Base-by-base conservation (phyloP, 352 stramenopile genomes). In the Blastocystis sp. region DNA sequence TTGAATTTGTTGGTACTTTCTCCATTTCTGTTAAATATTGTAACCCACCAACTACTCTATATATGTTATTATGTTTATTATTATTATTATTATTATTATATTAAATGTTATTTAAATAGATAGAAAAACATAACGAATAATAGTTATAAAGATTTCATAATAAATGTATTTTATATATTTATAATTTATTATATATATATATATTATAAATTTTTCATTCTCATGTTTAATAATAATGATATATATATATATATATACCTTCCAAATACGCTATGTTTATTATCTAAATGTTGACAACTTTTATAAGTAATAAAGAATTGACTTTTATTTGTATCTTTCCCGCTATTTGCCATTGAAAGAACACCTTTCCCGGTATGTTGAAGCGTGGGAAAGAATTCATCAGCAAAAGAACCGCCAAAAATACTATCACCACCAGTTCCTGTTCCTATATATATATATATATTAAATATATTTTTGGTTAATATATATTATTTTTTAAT, bases 261-360 rank as follows among this genome's bases (percentile, higher is more conserved):
- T 1, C 76, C 91, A 80, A 98, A 96, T 0, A 96, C 80, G 4
- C 78, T 78, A 73, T 98, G 91, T 48, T 95, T 94, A 65, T 91
- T 91, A 76, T 96, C 84, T n/a, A 98, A 73, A 70, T 96, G 86
- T n/a, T 73, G 55, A 49, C 78, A 90, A 5, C 75, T 74, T 66
- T 91, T 85, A 67, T 93, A 95, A 1, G 88, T 96, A 58, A 98
- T 88, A 70, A 95, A 98, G 71, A 96, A 98, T 77, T 98, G 91
- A n/a, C 81, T 86, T 24, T 78, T 80, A 70, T 95, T 95, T 1
- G 83, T 94, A 19, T 83, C 75, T n/a, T 80, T 76, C 5, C 88
- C 90, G 6, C 81, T 78, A 66, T 96, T 98, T 0, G 90, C 90
- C 87, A 95, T 96, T 42, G 76, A 88, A 23, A 97, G 52, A 23